Conservation (phyloP, 305 asterid species). For the Euphrasia arctica region DNA sequence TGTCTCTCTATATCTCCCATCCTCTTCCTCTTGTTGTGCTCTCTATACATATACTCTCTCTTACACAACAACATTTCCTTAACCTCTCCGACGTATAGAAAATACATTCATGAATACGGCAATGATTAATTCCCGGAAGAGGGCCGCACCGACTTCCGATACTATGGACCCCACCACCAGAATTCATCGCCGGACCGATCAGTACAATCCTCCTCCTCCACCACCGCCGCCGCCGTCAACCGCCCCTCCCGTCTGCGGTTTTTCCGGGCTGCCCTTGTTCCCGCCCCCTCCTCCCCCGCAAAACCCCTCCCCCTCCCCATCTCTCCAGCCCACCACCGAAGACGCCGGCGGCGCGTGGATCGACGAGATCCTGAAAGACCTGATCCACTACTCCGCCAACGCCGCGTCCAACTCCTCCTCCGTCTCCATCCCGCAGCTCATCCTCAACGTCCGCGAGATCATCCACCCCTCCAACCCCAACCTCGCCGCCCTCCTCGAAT, state of each 20-base stretch:
- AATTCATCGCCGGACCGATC: background rate
- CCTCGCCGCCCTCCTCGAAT: slow-evolving; percentile 77
- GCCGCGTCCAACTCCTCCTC: slow-evolving; percentile 41
- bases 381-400: slow-evolving; percentile 41
- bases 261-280: slow-evolving; percentile 69
- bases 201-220: background rate
- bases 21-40: too few relatives aligned
- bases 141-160: too few relatives aligned
- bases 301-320: slow-evolving; percentile 37
- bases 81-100: background rate
- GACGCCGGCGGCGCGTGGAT: slow-evolving; percentile 67
- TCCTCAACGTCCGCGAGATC: slow-evolving; percentile 86
- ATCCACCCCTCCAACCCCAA: slow-evolving; percentile 92
- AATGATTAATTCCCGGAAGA: too few relatives aligned
- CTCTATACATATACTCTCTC: too few relatives aligned
- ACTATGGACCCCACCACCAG: too few relatives aligned
- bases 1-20: too few relatives aligned
- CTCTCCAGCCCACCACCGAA: slow-evolving; percentile 35
- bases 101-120: too few relatives aligned
- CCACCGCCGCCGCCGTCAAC: background rate
- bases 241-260: background rate
- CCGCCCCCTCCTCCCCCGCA: slow-evolving; percentile 38
- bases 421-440: slow-evolving; percentile 76
- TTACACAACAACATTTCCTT: too few relatives aligned
- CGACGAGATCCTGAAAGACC: slow-evolving; percentile 86